Base-by-base conservation (phyloP, 768 basidiomycete species). In the Amanita muscaria region DNA sequence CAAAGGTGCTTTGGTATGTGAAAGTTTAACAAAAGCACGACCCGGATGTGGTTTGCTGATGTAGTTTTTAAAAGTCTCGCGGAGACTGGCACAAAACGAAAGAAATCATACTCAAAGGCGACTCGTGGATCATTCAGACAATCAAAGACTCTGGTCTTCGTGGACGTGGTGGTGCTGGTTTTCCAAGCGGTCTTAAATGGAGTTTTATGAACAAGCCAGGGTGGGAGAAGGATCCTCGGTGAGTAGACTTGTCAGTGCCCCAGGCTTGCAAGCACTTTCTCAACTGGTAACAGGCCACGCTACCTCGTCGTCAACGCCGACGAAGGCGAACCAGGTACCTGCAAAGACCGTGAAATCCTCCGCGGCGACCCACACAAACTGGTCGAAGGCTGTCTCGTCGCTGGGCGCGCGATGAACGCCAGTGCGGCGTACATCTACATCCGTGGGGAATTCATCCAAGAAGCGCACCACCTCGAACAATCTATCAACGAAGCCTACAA, bases 161-260 rank as follows among this genome's bases (percentile, higher is more conserved):
- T 58, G 94, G 94, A 10, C 83, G 94, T 44, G 94, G 94, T 41
- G 94, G 94, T 42, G 94, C 94, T 32, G 94, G 94, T 22, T 99
- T 99, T 60, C 94, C 94, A 0, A 87, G 83, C 52, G 94, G 94
- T 18, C 71, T 98, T 55, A 97, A 98, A 61, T 97, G 93, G 93
- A 87, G 83, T 57, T 92, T 91, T 62, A 94, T 98, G 94, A 98
- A 99, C 74, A 99, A 98, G 66, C 93, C 92, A n/a, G 82, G 83
- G 21, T 97, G 94, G 94, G 80, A 98, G 69, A 84, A 88, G 60
- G 94, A 97, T 58, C 80, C 79, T 53, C 72, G 89, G 83, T 88
- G 49, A 47, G 67, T 54, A n/a, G n/a, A n/a, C n/a, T n/a, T n/a
- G n/a, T n/a, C n/a, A n/a, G n/a, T n/a, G n/a, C n/a, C n/a, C n/a